A percentile compares a stretch with the other conserved stretches of the same genome.
Conservation (phyloP, 306 rosid genomes). For the Pterocarpus macrocarpus region DNA sequence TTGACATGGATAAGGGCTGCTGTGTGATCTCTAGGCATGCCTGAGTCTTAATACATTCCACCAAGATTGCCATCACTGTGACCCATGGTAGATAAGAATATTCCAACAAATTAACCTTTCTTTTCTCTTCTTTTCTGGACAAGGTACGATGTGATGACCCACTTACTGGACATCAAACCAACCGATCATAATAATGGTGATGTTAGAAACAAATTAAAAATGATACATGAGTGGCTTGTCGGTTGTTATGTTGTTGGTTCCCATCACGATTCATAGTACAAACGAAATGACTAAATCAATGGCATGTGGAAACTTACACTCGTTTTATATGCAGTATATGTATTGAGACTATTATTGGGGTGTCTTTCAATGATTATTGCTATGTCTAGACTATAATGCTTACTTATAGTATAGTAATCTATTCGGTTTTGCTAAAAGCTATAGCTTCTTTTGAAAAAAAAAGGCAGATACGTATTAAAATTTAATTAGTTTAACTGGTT, state of each 20-base stretch:
- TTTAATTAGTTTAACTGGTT: no score
- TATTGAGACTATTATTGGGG: slow-evolving; percentile 26
- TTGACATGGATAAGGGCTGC: slow-evolving; percentile 55
- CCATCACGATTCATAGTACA: slow-evolving; percentile 57
- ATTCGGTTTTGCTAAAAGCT: not conserved
- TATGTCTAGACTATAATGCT: not conserved
- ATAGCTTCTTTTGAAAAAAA: not conserved
- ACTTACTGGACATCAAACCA: slow-evolving; percentile 6
- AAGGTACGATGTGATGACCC: slow-evolving; percentile 17
- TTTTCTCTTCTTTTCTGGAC: not conserved
- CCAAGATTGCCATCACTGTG: not conserved
- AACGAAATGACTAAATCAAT: slow-evolving; percentile 18
- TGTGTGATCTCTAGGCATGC: slow-evolving; percentile 53
- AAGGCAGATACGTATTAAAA: not conserved
- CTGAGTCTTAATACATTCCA: slow-evolving; percentile 13
- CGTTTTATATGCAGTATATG: not conserved
- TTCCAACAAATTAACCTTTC: not conserved
- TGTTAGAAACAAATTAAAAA: slow-evolving; percentile 7
- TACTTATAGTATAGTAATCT: not conserved
- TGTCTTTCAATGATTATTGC: slow-evolving; percentile 4
- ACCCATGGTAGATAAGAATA: not conserved
- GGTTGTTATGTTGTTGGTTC: slow-evolving; percentile 47
- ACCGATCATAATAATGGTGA: not conserved
- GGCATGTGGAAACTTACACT: not conserved
- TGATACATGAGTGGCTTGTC: slow-evolving; percentile 18